Evolutionary conservation across 352 stramenopile species (phyloP).

Genomic region (Phytopythium sindhum): DNA sequence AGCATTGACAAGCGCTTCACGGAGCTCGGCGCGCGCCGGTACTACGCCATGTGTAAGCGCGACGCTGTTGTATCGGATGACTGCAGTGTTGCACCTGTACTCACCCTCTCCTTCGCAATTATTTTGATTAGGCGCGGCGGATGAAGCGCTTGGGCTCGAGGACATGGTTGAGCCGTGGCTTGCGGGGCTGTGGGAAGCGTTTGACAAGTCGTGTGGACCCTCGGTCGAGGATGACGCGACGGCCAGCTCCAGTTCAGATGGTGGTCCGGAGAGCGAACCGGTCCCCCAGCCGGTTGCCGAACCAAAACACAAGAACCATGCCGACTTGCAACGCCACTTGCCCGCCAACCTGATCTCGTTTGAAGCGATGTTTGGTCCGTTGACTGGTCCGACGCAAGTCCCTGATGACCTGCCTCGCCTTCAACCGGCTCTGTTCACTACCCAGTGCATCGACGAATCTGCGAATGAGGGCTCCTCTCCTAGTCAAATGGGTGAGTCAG

Average conservation of each 20-base stretch:
- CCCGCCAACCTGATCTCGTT: constrained; percentile 49
- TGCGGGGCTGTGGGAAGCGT: constrained; percentile 48
- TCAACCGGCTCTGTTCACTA: constrained; percentile 42
- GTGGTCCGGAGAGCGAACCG: constrained; percentile 3
- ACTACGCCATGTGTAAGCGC: constrained; percentile 57
- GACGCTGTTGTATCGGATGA: constrained; percentile 4
- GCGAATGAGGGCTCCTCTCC: background rate
- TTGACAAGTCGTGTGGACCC: constrained; percentile 31
- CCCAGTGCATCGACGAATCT: constrained; percentile 5
- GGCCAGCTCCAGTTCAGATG: constrained; percentile 20
- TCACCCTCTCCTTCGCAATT: background rate
- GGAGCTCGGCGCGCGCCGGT: constrained; percentile 83
- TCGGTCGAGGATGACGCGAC: constrained; percentile 3
- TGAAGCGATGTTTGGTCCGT: constrained; percentile 53
- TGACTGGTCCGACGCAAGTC: constrained; percentile 25
- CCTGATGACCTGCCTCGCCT: constrained; percentile 54
- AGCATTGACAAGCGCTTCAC: constrained; percentile 86
- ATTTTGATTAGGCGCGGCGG: constrained; percentile 57
- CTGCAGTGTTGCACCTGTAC: background rate
- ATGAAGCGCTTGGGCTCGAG: constrained; percentile 94
- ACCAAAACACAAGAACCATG: background rate
- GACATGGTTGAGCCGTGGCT: constrained; percentile 94
- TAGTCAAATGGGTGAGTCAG: background rate
- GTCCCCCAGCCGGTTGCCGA: background rate
- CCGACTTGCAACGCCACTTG: constrained; percentile 21